Base-by-base conservation (phyloP, 1,284 basidiomycete genomes). In the Serendipita sp. region DNA sequence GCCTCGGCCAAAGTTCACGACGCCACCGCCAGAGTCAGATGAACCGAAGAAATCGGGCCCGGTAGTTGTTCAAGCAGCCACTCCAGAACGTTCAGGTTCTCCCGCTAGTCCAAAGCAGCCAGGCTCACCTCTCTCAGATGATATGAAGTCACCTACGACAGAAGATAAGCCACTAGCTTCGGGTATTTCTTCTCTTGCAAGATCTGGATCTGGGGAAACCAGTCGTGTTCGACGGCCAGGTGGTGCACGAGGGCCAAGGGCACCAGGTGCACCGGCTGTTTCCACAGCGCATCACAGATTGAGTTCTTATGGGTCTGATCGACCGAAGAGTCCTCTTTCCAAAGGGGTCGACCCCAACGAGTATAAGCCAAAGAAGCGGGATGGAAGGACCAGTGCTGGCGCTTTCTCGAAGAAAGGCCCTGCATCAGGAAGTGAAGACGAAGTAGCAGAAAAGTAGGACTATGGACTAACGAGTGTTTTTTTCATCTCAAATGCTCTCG, bases 401-500 rank as follows among this genome's bases (percentile, higher is more conserved):
- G 76, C 81, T 62, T 80, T 90, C 65, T 82, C 85, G 62, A 78
- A 85, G 69, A 79, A 85, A 71, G 86, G 86, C 63, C 85, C 87
- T 82, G 85, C 83, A 49, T 87, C 85, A 69, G 87, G 89, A 70
- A 85, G 87, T 42, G 88, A 90, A 71, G 87, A 89, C 66, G 80
- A 85, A 68, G 74, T 86, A 61, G 76, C 86, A 38, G 68, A 69
- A 43, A 72, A 69, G 69, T 41, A 41, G 38, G 38, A 22, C 38
- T 13, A 41, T 41, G 38, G 38, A 41, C 38, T 41, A 41, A 41
- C 5, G 13, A 41, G 13, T 41, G 38, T 41, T 41, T 41, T 41
- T 13, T 41, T 41, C 38, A 41, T 13, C 13, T 41, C 38, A 41
- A 41, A 41, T 5, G 38, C 38, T 41, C 38, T 41, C 38, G 38